A percentile compares a stretch with the other conserved stretches of the same genome.
Evolutionary conservation across 1,284 basidiomycete genomes (phyloP).

Genomic region (Agaricales sp.): DNA sequence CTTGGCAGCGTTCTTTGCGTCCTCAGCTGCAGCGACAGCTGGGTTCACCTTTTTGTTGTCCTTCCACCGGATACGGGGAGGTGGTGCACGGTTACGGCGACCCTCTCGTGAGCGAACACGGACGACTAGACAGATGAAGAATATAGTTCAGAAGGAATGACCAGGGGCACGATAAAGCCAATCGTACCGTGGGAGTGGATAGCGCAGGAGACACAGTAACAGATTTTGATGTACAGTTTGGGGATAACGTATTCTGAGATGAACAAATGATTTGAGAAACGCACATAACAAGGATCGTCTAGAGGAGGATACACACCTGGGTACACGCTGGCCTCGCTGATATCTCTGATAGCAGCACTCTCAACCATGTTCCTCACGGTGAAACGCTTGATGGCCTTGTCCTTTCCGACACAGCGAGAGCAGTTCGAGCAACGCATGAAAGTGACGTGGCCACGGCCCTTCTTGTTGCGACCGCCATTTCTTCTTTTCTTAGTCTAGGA

Average conservation of each 20-base stretch:
- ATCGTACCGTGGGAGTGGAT: conserved; percentile 94
- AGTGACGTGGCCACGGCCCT: conserved; percentile 92
- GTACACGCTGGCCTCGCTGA: conserved; percentile 95
- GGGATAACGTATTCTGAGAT: conserved; percentile 88
- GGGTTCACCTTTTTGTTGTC: conserved; percentile 95
- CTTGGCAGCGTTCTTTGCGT: conserved; percentile 42
- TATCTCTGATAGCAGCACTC: conserved; percentile 95
- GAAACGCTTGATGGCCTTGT: conserved; percentile 99
- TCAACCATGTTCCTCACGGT: conserved; percentile 99
- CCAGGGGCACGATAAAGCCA: conserved; percentile 2
- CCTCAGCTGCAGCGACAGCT: conserved; percentile 67
- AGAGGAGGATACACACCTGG: conserved; percentile 45
- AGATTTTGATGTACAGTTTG: conserved; percentile 99
- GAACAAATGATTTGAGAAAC: conserved; percentile 7
- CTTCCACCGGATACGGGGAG: conserved; percentile 94
- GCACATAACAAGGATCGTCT: not conserved
- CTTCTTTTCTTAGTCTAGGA: conserved; percentile 96
- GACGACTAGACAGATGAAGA: conserved; percentile 53
- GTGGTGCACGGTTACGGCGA: conserved; percentile 92
- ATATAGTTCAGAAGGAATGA: conserved; percentile 3
- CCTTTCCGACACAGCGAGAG: conserved; percentile 88
- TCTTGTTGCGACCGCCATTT: conserved; percentile 97
- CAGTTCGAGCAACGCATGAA: conserved; percentile 99
- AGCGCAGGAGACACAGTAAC: conserved; percentile 98
- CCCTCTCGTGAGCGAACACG: conserved; percentile 92